Conservation (phyloP, 169 alveolate genomes). For the Sarcocystis neurona region DNA sequence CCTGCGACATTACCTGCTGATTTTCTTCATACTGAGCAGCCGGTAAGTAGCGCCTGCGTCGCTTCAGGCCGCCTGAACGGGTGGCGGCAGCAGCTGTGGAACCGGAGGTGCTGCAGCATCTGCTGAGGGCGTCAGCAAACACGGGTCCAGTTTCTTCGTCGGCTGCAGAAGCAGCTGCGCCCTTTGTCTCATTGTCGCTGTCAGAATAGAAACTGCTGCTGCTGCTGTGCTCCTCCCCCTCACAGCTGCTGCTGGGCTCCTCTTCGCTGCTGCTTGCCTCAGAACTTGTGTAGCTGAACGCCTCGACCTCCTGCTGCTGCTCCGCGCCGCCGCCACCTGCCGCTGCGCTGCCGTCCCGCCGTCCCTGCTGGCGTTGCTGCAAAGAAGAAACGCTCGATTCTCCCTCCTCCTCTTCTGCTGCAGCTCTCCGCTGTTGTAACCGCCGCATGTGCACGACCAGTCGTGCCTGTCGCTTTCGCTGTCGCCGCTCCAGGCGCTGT, state of each 20-base stretch:
- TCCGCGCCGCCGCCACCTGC: no score
- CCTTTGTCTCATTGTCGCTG: background rate
- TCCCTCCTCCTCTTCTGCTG: no score
- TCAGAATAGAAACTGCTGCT: background rate
- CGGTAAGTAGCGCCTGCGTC: background rate
- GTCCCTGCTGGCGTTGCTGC: no score
- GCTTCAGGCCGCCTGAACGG: background rate
- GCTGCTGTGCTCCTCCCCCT: background rate
- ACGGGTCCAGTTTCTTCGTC: no score
- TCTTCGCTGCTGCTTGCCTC: background rate
- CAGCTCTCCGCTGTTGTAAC: no score
- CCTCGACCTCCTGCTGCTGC: background rate
- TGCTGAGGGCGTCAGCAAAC: no score
- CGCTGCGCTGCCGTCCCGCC: no score
- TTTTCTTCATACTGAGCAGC: background rate
- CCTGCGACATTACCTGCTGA: background rate
- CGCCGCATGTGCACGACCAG: no score
- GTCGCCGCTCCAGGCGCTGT: no score
- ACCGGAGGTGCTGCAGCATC: no score
- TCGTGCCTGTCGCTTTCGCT: no score
- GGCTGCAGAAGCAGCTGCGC: background rate
- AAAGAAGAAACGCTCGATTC: no score
- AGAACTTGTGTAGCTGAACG: background rate
- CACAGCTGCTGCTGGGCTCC: background rate
- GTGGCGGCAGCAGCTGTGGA: background rate